Conservation (phyloP, 768 basidiomycete genomes). For the Collybia sordida region DNA sequence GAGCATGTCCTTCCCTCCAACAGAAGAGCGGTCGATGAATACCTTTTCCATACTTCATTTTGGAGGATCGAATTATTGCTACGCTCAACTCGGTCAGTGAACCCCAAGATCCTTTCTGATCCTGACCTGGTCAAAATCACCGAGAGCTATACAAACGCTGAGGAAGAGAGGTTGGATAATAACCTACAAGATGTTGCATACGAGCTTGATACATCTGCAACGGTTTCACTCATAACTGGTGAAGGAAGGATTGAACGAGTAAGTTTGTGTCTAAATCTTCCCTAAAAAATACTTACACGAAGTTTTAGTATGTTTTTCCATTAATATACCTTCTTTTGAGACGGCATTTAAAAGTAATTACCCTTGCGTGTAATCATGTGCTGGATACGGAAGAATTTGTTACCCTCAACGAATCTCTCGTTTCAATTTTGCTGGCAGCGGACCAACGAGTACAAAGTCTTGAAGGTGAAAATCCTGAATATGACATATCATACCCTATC, state of each 20-base stretch:
- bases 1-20: conserved; percentile 31
- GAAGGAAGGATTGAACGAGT: conserved; percentile 35
- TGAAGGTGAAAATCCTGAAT: conserved; percentile 21
- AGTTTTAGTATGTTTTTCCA: conserved; percentile 32
- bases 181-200: conserved; percentile 28
- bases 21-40: conserved; percentile 30
- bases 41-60: conserved; percentile 30
- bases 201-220: conserved; percentile 33
- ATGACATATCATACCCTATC: not conserved
- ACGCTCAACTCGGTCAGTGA: conserved; percentile 29
- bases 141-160: conserved; percentile 22
- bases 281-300: not conserved
- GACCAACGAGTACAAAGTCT: conserved; percentile 32
- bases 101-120: conserved; percentile 24
- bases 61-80: conserved; percentile 33
- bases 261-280: conserved; percentile 3
- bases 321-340: conserved; percentile 32
- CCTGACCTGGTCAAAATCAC: conserved; percentile 26
- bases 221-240: conserved; percentile 32
- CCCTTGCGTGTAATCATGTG: conserved; percentile 32
- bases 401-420: conserved; percentile 27
- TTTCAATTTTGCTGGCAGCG: conserved; percentile 25
- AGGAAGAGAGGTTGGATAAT: conserved; percentile 29
- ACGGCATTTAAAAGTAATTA: conserved; percentile 32
- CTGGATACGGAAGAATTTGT: conserved; percentile 30